A percentile compares a stretch with the other conserved stretches of the same genome.
Conservation (phyloP, 192 early-diverging fungal genomes). For the Thamnidium elegans region DNA sequence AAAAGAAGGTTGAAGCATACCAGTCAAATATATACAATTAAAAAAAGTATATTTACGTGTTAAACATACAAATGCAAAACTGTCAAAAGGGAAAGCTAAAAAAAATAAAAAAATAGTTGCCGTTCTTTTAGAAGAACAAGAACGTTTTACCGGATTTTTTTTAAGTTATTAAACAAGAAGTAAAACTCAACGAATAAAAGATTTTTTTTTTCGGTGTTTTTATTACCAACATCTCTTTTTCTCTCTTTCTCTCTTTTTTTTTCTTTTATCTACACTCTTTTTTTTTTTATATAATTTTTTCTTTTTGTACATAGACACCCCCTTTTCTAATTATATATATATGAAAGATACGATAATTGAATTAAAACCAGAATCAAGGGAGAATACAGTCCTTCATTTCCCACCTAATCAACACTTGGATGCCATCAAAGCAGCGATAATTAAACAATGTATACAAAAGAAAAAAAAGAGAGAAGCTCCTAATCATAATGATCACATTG, state of each 20-base stretch:
- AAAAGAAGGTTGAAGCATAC: too few relatives aligned
- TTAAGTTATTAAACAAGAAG: not conserved
- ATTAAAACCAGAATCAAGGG: not conserved
- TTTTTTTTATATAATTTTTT: not conserved
- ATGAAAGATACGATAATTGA: not conserved
- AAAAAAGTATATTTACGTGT: too few relatives aligned
- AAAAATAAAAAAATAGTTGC: too few relatives aligned
- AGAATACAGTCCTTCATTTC: slow-evolving; percentile 1
- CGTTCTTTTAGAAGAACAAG: too few relatives aligned
- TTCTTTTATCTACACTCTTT: not conserved
- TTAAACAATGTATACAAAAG: slow-evolving; percentile 1
- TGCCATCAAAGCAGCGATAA: slow-evolving; percentile 5
- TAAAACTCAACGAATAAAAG: slow-evolving; percentile 2
- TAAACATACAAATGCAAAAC: not conserved
- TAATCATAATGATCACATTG: not conserved
- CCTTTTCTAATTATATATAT: slow-evolving; percentile 3
- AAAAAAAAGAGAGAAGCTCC: not conserved
- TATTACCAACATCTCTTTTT: not conserved
- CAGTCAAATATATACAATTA: too few relatives aligned
- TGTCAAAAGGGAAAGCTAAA: not conserved
- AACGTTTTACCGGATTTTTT: not conserved
- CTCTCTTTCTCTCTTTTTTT: not conserved
- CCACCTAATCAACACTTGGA: slow-evolving; percentile 1
- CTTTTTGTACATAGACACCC: not conserved
- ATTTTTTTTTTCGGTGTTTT: not conserved